Evolutionary conservation across 805 yeast species (phyloP), one percentile per base, ranked within the genome.

Genomic region (Ogataea trehaloabstinens): DNA sequence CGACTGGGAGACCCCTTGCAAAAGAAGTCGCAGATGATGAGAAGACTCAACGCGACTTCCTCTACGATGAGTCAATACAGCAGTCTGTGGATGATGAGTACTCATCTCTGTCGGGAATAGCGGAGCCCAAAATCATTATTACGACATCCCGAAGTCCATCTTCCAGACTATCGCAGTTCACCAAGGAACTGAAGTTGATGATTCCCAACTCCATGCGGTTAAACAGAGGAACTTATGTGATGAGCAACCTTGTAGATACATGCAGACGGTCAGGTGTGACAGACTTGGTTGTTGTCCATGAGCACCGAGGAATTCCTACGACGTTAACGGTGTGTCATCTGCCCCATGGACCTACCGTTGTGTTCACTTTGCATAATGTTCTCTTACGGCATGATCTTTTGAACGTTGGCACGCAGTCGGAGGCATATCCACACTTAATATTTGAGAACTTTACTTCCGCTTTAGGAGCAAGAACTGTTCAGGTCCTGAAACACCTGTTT

Each of bases 221-320:
- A 42, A 93, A 93, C 64, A 78, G 99, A 68, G 99, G 99, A 74
- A 86, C 82, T 52, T 83, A 90, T 44, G 76, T 93, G 38, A 78
- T 93, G 71, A 83, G 95, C 1, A 82, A 84, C 36, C 66, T 93
- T 32, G 95, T 88, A 3, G 77, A 81, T 33, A 87, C 95, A 1
- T 89, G 97, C 63, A 76, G 84, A 42, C 51, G 51, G 28, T 80
- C 91, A 0, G 85, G 85, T 13, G 79, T 91, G 7, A 82, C 93
- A 2, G 99, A 93, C 60, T 66, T 93, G 50, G 70, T 93, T 18
- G 74, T 93, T 3, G 66, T 93, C 17, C 98, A 93, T 60, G 99
- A 93, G 60, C 99, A 93, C 64, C 76, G 99, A 65, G 99, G 99
- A 76, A 91, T 87, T 0, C 99, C 99, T 37, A 90, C 96, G 0